Evolutionary conservation across 139 green algal genomes (phyloP).

Genomic region (Zygnema circumcarinatum): DNA sequence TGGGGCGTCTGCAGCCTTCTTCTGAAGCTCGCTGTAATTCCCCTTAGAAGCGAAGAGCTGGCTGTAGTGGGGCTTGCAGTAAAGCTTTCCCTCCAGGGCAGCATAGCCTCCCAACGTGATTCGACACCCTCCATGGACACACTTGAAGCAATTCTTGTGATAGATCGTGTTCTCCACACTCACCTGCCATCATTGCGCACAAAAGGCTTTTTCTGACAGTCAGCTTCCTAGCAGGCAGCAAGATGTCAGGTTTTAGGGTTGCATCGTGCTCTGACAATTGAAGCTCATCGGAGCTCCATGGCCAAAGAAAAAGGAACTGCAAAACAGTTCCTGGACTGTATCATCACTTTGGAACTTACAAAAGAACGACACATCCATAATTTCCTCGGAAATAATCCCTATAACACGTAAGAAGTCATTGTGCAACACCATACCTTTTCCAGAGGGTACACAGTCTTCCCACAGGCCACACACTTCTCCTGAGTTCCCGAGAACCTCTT

Average conservation of each 20-base stretch:
- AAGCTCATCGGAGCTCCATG: too few species aligned
- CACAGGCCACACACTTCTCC: constrained; percentile 54
- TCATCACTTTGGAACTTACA: too few species aligned
- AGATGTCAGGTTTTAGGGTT: too few species aligned
- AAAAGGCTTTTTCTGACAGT: not conserved
- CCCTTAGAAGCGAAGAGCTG: constrained; percentile 54
- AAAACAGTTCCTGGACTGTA: too few species aligned
- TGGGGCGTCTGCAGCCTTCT: not conserved
- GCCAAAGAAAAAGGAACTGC: too few species aligned
- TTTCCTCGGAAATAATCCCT: too few species aligned
- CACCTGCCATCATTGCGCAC: too few species aligned
- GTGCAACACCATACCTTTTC: constrained; percentile 48
- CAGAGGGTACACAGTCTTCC: constrained; percentile 56
- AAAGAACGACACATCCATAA: too few species aligned
- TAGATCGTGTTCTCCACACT: constrained; percentile 49
- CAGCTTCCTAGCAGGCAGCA: not conserved
- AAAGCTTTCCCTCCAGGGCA: constrained; percentile 43
- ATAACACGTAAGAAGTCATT: too few species aligned
- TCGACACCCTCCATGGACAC: constrained; percentile 45
- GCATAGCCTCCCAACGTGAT: constrained; percentile 37
- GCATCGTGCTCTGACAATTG: too few species aligned
- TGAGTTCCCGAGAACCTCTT: constrained; percentile 46
- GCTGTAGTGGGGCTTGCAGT: constrained; percentile 47
- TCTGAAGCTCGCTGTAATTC: constrained; percentile 51
- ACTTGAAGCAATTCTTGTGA: constrained; percentile 58